Percentiles rank a stretch among this genome's conserved stretches.
Conservation (phyloP, 805 yeast species). For the Jamesozyma hellenica region DNA sequence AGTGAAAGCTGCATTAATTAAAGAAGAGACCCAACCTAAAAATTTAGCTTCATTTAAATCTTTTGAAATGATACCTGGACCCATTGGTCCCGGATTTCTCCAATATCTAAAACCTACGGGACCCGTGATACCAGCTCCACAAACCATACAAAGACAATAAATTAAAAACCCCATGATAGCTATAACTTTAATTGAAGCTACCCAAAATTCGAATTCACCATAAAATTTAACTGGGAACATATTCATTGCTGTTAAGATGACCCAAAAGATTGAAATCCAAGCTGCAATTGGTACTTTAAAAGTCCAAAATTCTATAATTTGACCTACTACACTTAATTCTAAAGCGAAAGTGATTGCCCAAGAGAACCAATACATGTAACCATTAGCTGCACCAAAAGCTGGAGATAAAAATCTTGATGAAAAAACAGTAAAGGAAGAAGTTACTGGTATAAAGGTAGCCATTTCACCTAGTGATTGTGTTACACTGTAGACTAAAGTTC, state of each 20-base stretch:
- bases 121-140: slow-evolving; percentile 62
- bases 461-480: slow-evolving; percentile 70
- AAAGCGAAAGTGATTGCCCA: slow-evolving; percentile 72
- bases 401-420: slow-evolving; percentile 59
- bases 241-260: slow-evolving; percentile 43
- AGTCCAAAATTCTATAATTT: slow-evolving; percentile 57
- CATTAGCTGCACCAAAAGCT: slow-evolving; percentile 63
- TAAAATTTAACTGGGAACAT: slow-evolving; percentile 59
- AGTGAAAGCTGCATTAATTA: slow-evolving; percentile 69
- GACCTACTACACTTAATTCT: slow-evolving; percentile 64
- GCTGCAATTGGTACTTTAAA: slow-evolving; percentile 58
- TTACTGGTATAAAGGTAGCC: slow-evolving; percentile 68
- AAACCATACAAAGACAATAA: slow-evolving; percentile 59
- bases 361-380: slow-evolving; percentile 67
- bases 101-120: slow-evolving; percentile 74
- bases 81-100: slow-evolving; percentile 74
- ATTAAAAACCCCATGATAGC: slow-evolving; percentile 65
- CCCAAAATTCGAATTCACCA: slow-evolving; percentile 72
- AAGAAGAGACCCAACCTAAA: slow-evolving; percentile 59
- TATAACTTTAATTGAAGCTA: slow-evolving; percentile 54
- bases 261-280: slow-evolving; percentile 62
- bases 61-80: slow-evolving; percentile 47
- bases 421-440: slow-evolving; percentile 59
- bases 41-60: slow-evolving; percentile 47
- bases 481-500: slow-evolving; percentile 52